Evolutionary conservation across 805 yeast genomes (phyloP).

Genomic region (Metschnikowia lachancei): DNA sequence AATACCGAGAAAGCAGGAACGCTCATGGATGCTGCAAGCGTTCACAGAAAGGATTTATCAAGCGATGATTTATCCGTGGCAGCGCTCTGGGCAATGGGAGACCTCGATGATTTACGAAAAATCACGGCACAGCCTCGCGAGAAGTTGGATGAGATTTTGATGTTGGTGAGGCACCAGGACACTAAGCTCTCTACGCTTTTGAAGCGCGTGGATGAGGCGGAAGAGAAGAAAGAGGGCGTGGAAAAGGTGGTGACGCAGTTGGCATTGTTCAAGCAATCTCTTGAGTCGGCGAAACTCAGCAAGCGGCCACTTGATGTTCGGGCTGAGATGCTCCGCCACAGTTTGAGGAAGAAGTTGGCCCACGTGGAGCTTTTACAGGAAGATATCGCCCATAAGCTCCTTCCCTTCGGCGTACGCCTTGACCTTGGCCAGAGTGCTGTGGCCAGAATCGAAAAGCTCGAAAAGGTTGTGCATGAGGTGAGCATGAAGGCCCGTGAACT

Average conservation of each 20-base stretch:
- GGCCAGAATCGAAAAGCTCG: constrained; percentile 28
- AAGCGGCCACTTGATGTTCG: constrained; percentile 33
- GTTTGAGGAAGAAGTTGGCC: constrained; percentile 28
- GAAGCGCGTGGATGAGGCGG: constrained; percentile 17
- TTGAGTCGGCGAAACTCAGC: constrained; percentile 14
- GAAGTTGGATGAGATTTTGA: constrained; percentile 2
- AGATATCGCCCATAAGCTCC: constrained; percentile 25
- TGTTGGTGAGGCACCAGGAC: constrained; percentile 2
- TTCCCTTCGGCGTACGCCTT: constrained; percentile 34
- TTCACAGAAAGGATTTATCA: constrained; percentile 1
- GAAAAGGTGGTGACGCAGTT: constrained; percentile 30
- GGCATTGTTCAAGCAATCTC: constrained; percentile 17
- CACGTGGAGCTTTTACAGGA: constrained; percentile 25
- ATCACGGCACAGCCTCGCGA: constrained; percentile 1
- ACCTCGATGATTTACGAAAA: constrained; percentile 13
- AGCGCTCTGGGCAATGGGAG: constrained; percentile 20
- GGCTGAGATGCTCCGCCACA: constrained; percentile 25
- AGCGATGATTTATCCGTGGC: constrained; percentile 14
- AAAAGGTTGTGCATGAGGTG: constrained; percentile 29
- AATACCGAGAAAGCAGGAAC: constrained; percentile 20
- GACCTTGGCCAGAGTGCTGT: constrained; percentile 19
- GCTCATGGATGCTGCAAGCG: constrained; percentile 16
- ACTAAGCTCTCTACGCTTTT: constrained; percentile 11
- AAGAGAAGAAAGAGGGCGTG: constrained; percentile 20
- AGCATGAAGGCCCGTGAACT: constrained; percentile 20